phyloP scores from a whole-genome alignment of 352 stramenopile genomes.

The Blastocystis sp. region DNA sequence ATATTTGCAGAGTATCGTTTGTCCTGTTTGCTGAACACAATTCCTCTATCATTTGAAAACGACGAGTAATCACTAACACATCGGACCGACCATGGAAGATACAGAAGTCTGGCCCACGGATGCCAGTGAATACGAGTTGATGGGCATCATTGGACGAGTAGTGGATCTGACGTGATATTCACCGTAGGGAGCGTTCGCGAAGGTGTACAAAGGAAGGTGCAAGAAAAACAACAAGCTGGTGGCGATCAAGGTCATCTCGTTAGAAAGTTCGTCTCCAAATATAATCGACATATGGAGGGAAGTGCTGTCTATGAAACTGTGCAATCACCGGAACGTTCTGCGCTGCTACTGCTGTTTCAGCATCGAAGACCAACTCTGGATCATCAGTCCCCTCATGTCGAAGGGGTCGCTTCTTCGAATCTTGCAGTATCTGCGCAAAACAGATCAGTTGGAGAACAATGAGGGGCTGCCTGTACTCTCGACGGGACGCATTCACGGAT shows the following conservation, averaged over 20 bases:
- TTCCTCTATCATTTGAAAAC: neutral
- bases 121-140: constrained; percentile 47
- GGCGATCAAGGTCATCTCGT: constrained; percentile 64
- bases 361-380: constrained; percentile 56
- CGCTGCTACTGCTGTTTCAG: constrained; percentile 69
- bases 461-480: constrained; percentile 51
- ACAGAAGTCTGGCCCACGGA: constrained; percentile 43
- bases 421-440: constrained; percentile 13
- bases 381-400: constrained; percentile 64
- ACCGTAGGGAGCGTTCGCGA: constrained; percentile 67
- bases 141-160: constrained; percentile 51
- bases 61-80: neutral
- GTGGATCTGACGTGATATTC: neutral
- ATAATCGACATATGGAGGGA: constrained; percentile 65
- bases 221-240: constrained; percentile 63
- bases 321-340: constrained; percentile 69
- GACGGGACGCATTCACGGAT: neutral
- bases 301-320: constrained; percentile 70
- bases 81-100: neutral
- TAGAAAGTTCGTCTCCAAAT: constrained; percentile 46
- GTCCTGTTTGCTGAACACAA: constrained; percentile 5
- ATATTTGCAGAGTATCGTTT: neutral
- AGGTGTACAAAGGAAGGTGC: constrained; percentile 66
- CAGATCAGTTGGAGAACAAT: neutral
- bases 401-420: constrained; percentile 71